These are phyloP conservation scores for Candida krabiensis DNA, from an alignment of 805 yeast genomes.

Conservation along the genomic window DNA sequence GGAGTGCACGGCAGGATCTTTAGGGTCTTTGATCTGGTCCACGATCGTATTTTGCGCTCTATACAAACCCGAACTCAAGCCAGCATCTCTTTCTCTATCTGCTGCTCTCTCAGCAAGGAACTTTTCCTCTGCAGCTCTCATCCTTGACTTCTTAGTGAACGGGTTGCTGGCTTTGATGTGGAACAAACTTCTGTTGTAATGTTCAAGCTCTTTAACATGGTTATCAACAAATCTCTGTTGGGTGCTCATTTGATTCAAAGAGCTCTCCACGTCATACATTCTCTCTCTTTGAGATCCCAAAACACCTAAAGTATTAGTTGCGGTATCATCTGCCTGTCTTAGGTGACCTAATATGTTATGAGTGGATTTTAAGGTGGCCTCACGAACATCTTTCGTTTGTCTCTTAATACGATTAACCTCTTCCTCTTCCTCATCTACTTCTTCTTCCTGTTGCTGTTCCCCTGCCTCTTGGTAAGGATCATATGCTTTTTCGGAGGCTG, in stretches of 20 bases:
- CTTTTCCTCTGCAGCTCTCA: slow-evolving; percentile 70
- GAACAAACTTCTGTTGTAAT: slow-evolving; percentile 77
- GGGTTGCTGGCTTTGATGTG: slow-evolving; percentile 84
- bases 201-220: slow-evolving; percentile 74
- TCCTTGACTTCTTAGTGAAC: slow-evolving; percentile 76
- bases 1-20: slow-evolving; percentile 19
- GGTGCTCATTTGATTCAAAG: slow-evolving; percentile 72
- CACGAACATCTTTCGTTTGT: slow-evolving; percentile 63
- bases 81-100: slow-evolving; percentile 31
- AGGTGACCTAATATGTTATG: slow-evolving; percentile 77
- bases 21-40: slow-evolving; percentile 49
- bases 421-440: slow-evolving; percentile 88
- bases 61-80: slow-evolving; percentile 26
- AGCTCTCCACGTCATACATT: slow-evolving; percentile 75
- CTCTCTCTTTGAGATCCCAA: slow-evolving; percentile 93
- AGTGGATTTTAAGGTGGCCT: slow-evolving; percentile 82
- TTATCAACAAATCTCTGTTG: slow-evolving; percentile 82
- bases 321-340: slow-evolving; percentile 69
- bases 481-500: slow-evolving; percentile 14
- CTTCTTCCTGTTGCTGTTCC: slow-evolving; percentile 37
- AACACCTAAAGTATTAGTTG: slow-evolving; percentile 83
- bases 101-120: slow-evolving; percentile 49
- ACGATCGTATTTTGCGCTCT: slow-evolving; percentile 27
- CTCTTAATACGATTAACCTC: slow-evolving; percentile 79
- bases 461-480: slow-evolving; percentile 26